These are phyloP conservation scores for Cladosporium sp. DNA, from an alignment of 2,329 filamentous ascomycete genomes.

Conservation along the genomic window DNA sequence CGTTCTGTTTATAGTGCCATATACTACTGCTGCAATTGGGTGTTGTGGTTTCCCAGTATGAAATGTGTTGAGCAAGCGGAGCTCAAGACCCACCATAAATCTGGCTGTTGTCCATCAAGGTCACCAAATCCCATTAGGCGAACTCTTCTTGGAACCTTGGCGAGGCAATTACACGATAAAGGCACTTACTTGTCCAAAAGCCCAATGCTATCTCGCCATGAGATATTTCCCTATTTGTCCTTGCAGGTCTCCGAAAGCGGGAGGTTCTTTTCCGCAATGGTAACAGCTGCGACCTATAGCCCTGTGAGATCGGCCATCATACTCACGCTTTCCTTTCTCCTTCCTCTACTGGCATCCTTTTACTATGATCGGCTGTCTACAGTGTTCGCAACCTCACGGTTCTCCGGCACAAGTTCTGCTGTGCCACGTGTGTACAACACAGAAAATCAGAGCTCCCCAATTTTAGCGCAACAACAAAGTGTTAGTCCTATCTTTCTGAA, in stretches of 20 bases:
- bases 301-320: conserved; percentile 9
- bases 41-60: background rate
- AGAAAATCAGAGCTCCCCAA: background rate
- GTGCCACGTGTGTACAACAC: background rate
- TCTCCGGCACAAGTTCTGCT: background rate
- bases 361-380: conserved; percentile 2
- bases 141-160: conserved; percentile 15
- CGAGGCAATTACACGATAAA: background rate
- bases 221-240: background rate
- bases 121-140: background rate
- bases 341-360: background rate
- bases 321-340: background rate
- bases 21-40: background rate
- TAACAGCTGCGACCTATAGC: background rate
- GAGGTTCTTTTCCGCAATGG: background rate
- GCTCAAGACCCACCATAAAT: background rate
- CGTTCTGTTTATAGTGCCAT: background rate
- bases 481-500: background rate
- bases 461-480: background rate
- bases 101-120: conserved; percentile 17
- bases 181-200: background rate
- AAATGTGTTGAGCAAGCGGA: background rate
- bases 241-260: background rate
- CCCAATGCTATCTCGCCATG: background rate
- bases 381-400: background rate